Evolutionary conservation across 2,329 filamentous ascomycete species (phyloP).

Genomic region (Endocalyx cinctus): DNA sequence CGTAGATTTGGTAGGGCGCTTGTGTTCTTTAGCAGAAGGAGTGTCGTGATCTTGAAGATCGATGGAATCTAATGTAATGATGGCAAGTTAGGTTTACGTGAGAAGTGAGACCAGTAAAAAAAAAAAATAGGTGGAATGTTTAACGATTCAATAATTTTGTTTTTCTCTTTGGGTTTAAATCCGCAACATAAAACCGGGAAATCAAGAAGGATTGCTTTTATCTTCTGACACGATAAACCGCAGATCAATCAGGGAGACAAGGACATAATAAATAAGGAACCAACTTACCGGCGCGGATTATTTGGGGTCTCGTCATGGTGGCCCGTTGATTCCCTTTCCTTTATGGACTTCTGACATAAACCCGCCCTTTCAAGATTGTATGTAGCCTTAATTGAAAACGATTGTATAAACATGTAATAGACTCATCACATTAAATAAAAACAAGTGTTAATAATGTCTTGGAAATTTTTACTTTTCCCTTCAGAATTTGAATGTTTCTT

Average conservation of each 20-base stretch:
- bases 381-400: conserved; percentile 13
- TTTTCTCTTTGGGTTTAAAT: background rate
- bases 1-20: conserved; percentile 47
- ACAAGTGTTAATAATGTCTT: conserved; percentile 7
- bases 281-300: conserved; percentile 57
- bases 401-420: conserved; percentile 7
- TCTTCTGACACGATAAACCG: conserved; percentile 13
- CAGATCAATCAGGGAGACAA: conserved; percentile 5
- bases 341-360: conserved; percentile 23
- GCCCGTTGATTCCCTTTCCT: conserved; percentile 19
- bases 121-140: conserved; percentile 8
- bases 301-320: conserved; percentile 56
- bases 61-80: conserved; percentile 68
- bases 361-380: conserved; percentile 14
- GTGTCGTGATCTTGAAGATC: conserved; percentile 83
- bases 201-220: no score
- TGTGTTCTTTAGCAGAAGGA: conserved; percentile 81
- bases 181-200: no score
- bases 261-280: no score
- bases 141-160: conserved; percentile 4
- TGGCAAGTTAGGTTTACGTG: conserved; percentile 20
- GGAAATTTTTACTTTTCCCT: conserved; percentile 9
- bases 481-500: conserved; percentile 5
- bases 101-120: conserved; percentile 3
- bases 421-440: conserved; percentile 12